phyloP scores from a whole-genome alignment of 2,329 filamentous ascomycete genomes.

The Cadophora luteo-olivacea region DNA sequence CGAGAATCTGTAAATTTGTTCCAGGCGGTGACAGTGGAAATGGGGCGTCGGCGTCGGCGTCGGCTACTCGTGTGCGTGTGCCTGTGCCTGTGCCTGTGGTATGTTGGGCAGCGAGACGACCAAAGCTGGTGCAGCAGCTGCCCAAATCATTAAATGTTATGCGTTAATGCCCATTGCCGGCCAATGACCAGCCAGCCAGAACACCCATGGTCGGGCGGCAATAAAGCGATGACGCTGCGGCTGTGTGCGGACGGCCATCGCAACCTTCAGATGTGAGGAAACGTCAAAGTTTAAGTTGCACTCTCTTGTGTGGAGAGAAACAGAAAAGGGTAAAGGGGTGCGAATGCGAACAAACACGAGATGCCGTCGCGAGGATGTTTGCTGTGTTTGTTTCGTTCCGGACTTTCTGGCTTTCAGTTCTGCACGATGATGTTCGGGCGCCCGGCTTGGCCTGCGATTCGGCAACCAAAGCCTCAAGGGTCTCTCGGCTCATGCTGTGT shows the following conservation, averaged over 20 bases:
- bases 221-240: slow-evolving; percentile 1
- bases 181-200: slow-evolving; percentile 17
- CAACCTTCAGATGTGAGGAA: neutral
- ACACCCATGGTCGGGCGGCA: slow-evolving; percentile 4
- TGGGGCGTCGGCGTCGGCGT: slow-evolving; percentile 7
- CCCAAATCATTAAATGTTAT: slow-evolving; percentile 25
- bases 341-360: neutral
- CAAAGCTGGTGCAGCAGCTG: slow-evolving; percentile 12
- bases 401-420: no score
- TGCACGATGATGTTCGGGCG: slow-evolving; percentile 11
- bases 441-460: slow-evolving; percentile 3
- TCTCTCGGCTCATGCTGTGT: slow-evolving; percentile 1
- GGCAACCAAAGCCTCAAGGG: neutral
- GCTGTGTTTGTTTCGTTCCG: neutral
- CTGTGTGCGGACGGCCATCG: neutral
- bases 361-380: slow-evolving; percentile 2
- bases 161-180: slow-evolving; percentile 25
- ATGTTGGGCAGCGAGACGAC: slow-evolving; percentile 25
- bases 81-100: neutral
- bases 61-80: slow-evolving; percentile 2
- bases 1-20: neutral
- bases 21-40: slow-evolving; percentile 2
- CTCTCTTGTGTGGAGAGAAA: neutral
- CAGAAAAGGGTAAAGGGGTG: neutral
- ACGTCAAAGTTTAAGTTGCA: neutral